Evolutionary conservation across 345 rosid species (phyloP), one percentile per base, ranked within the genome.

Genomic region (Citrus maxima): DNA sequence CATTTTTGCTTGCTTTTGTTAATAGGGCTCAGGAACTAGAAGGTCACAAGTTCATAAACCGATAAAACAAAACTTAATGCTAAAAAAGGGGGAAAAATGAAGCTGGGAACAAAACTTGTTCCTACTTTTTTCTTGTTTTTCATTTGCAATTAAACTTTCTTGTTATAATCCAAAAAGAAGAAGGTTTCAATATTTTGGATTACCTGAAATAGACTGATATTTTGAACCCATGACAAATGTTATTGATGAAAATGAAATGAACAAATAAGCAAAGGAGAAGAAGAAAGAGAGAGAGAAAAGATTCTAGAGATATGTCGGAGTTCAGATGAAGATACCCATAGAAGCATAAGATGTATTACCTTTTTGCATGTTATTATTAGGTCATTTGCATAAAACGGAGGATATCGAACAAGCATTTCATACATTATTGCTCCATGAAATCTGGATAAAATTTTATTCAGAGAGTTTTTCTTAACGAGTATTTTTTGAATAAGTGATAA

Each of bases 361-460:
- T 95, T 95, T 83, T 95, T 87, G 88, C 98, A 93, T 62, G 98
- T 87, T 63, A 93, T 89, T 79, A 95, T 82, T 38, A 98, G 98
- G 49, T 93, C 98, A 89, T 93, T 98, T 22, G 98, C 88, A 75
- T 95, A 95, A 86, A 95, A 95, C 37, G 98, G 98, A 79, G 98
- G 98, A 80, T 93, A 95, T 74, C 98, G 98, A 76, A 90, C 93
- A 66, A 95, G 95, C 98, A 95, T 95, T 86, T 95, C 98, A 63
- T 95, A 95, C 98, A 93, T 89, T 77, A 93, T 95, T 78, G 98
- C 98, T 79, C 98, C 98, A 88, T 38, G 98, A 95, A 97, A 95
- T 97, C 98, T 95, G 85, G 75, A 85, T 18, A 74, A 84, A 80
- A 25, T 25, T 25, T 25, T 25, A 25, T 25, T 1, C 27, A 25